phyloP scores from a whole-genome alignment of 2,329 filamentous ascomycete species.

The Leptosphaerulina australis region DNA sequence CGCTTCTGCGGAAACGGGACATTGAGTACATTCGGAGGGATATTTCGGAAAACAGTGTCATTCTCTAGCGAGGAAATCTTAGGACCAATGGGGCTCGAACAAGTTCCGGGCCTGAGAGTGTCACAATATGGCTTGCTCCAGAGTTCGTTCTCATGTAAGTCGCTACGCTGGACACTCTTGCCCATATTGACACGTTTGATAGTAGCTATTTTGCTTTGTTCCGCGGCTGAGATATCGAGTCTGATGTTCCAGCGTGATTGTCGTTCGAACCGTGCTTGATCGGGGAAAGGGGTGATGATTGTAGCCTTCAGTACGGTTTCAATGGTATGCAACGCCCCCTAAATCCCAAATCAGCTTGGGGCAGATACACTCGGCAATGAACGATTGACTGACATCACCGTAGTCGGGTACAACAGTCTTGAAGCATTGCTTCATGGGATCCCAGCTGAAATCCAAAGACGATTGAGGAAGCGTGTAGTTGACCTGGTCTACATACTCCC shows the following conservation, averaged over 20 bases:
- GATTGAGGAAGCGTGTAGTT: conserved; percentile 21
- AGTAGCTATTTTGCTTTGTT: too few relatives aligned
- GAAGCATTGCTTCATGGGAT: conserved; percentile 28
- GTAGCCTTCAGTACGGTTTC: conserved; percentile 26
- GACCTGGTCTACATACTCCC: conserved; percentile 16
- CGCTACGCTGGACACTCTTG: not conserved
- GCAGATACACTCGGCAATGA: too few relatives aligned
- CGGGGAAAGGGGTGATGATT: conserved; percentile 32
- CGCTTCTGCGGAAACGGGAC: conserved; percentile 13
- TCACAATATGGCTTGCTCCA: not conserved
- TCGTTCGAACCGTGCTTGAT: conserved; percentile 37
- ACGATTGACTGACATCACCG: not conserved
- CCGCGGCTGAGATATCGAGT: conserved; percentile 14
- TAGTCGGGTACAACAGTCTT: conserved; percentile 23
- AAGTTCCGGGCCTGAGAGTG: not conserved
- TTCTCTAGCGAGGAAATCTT: too few relatives aligned
- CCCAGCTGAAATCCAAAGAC: conserved; percentile 26
- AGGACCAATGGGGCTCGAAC: not conserved
- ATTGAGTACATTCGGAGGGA: too few relatives aligned
- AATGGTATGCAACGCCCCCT: not conserved
- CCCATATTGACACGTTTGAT: too few relatives aligned
- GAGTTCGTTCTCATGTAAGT: not conserved
- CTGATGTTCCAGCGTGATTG: conserved; percentile 38
- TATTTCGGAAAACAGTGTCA: not conserved
- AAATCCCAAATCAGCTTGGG: not conserved